These are phyloP conservation scores for Mucor indicus DNA, from an alignment of 371 early-diverging fungal species.

Conservation along the genomic window DNA sequence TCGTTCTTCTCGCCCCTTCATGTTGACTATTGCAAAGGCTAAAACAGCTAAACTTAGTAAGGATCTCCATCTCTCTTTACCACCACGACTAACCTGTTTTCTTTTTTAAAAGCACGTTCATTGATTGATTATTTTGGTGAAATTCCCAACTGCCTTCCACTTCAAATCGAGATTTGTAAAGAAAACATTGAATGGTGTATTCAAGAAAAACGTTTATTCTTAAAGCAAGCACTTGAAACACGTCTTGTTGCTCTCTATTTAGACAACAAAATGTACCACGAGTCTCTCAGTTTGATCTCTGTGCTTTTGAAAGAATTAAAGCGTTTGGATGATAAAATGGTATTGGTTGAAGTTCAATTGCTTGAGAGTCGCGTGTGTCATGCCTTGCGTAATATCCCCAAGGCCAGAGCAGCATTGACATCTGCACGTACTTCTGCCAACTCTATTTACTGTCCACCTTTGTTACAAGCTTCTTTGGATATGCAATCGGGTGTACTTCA, in stretches of 20 bases:
- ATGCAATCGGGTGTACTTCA: constrained; percentile 97
- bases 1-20: constrained; percentile 74
- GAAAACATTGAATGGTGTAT: constrained; percentile 92
- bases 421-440: constrained; percentile 97
- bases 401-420: constrained; percentile 94
- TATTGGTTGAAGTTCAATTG: constrained; percentile 94
- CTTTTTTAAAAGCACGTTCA: constrained; percentile 59
- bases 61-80: constrained; percentile 2
- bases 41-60: constrained; percentile 94
- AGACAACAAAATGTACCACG: constrained; percentile 92
- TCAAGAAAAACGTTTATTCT: constrained; percentile 87
- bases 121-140: constrained; percentile 87
- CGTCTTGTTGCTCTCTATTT: constrained; percentile 89
- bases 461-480: constrained; percentile 95
- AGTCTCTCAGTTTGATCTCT: constrained; percentile 83
- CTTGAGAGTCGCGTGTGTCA: constrained; percentile 95
- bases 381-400: constrained; percentile 90
- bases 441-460: constrained; percentile 97
- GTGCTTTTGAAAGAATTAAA: constrained; percentile 92
- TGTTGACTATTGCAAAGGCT: constrained; percentile 87
- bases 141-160: constrained; percentile 82
- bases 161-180: constrained; percentile 91
- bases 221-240: constrained; percentile 93
- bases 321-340: constrained; percentile 97
- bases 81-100: neutral